Evolutionary conservation across 2,329 filamentous ascomycete genomes (phyloP), one percentile per base, ranked within the genome.

Genomic region (Xenoacremonium recifei): DNA sequence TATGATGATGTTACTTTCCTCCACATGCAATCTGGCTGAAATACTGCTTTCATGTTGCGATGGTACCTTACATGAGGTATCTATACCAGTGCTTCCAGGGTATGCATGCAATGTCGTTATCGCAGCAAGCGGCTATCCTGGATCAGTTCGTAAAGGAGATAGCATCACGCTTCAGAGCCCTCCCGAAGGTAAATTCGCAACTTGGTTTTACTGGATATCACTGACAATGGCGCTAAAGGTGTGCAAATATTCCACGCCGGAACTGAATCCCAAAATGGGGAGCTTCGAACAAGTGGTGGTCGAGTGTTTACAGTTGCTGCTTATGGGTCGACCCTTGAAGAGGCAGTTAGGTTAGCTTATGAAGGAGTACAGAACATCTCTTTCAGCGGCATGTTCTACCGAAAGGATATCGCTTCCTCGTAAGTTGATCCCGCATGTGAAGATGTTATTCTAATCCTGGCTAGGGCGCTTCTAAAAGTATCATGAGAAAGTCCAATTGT

Each of bases 191-290:
- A 27, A 27, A 13, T 7, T 13, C 23, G 23, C 23, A 27, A 7
- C 23, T 9, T 9, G 23, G 7, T 27, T 13, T 27, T 9, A 15
- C 70, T 76, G 2, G 95, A 95, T 63, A 73, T 76, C 27, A 93
- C 90, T 66, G 88, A 88, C 31, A 84, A 68, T n/a, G 25, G 68
- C 62, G 50, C 81, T 73, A 39, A 45, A 11, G 70, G 74, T 47
- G 85, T 79, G 48, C 77, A 84, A 44, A 78, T 95, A 42, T 96
- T 96, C 76, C 90, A 96, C 61, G 90, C 90, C 3, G 90, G 90
- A 17, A 96, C 91, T 3, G 72, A 74, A 17, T 58, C 84, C 12
- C 68, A 75, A 5, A 49, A 80, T 33, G 73, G 70, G 6, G 70
- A 78, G 40, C 70, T 95, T 6, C 74, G 80, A 54, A 90, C 88